Evolutionary conservation across 768 basidiomycete genomes (phyloP).

Genomic region (Daedalea quercina): DNA sequence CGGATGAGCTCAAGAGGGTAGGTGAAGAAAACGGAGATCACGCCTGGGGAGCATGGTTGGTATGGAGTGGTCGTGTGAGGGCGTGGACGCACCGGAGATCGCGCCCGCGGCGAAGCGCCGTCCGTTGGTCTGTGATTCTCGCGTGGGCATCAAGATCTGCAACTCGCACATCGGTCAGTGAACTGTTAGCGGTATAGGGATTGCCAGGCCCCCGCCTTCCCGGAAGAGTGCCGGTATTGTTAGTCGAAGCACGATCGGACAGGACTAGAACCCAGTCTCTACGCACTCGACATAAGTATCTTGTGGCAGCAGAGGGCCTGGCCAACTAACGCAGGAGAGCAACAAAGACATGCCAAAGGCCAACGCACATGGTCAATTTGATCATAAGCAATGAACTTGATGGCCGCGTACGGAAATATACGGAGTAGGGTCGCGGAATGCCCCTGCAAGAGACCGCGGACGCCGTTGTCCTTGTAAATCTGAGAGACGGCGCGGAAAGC

Average conservation of each 20-base stretch:
- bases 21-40: slow-evolving; percentile 83
- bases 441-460: slow-evolving; percentile 86
- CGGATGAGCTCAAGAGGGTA: slow-evolving; percentile 95
- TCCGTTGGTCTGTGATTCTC: slow-evolving; percentile 65
- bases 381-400: slow-evolving; percentile 97
- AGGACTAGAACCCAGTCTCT: too few relatives aligned
- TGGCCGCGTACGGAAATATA: slow-evolving; percentile 94
- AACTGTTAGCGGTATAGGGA: too few relatives aligned
- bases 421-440: slow-evolving; percentile 93
- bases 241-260: too few relatives aligned
- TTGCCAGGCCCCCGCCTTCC: too few relatives aligned
- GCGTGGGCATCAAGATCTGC: slow-evolving; percentile 83
- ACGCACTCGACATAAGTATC: too few relatives aligned
- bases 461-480: slow-evolving; percentile 64
- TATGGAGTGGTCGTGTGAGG: too few relatives aligned
- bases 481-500: slow-evolving; percentile 67
- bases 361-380: slow-evolving; percentile 65
- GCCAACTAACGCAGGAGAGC: too few relatives aligned
- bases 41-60: slow-evolving; percentile 40
- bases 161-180: too few relatives aligned
- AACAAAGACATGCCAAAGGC: background rate
- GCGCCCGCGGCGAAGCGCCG: slow-evolving; percentile 85
- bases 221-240: too few relatives aligned
- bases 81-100: slow-evolving; percentile 57
- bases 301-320: too few relatives aligned